phyloP scores from a whole-genome alignment of 192 early-diverging fungal species.

The Glomus cerebriforme region DNA sequence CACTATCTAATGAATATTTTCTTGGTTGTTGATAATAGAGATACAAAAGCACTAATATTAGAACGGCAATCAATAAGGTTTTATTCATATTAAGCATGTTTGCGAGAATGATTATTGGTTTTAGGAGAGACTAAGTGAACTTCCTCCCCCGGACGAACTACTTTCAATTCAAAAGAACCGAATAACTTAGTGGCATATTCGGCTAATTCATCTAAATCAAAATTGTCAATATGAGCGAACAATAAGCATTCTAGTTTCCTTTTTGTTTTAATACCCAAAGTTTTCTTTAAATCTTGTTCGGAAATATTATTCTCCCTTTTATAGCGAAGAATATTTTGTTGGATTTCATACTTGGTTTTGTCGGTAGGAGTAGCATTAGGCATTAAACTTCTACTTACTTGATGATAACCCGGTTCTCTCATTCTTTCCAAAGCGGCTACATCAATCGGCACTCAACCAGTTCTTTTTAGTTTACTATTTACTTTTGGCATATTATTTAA shows the following conservation, averaged over 20 bases:
- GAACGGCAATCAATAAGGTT: too few relatives aligned
- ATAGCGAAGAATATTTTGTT: background rate
- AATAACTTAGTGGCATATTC: background rate
- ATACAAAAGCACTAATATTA: too few relatives aligned
- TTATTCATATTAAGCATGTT: too few relatives aligned
- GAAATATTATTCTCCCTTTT: background rate
- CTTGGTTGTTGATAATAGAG: too few relatives aligned
- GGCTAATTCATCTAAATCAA: slow-evolving; percentile 10
- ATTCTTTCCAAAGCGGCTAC: slow-evolving; percentile 12
- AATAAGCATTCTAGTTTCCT: background rate
- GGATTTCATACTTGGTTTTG: background rate
- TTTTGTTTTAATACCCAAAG: background rate
- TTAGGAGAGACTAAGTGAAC: too few relatives aligned
- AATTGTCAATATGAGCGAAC: background rate
- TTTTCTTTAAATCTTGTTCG: slow-evolving; percentile 15
- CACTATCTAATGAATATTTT: too few relatives aligned
- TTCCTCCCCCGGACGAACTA: background rate
- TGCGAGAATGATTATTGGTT: too few relatives aligned
- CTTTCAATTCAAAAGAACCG: slow-evolving; percentile 1
- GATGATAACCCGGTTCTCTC: background rate
- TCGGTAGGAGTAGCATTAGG: background rate
- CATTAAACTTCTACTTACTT: background rate
- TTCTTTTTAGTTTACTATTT: too few relatives aligned
- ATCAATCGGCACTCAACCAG: background rate
- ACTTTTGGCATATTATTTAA: background rate